Evolutionary conservation across 768 basidiomycete genomes (phyloP), one percentile per base, ranked within the genome.

Genomic region (Termitomyces sp.): DNA sequence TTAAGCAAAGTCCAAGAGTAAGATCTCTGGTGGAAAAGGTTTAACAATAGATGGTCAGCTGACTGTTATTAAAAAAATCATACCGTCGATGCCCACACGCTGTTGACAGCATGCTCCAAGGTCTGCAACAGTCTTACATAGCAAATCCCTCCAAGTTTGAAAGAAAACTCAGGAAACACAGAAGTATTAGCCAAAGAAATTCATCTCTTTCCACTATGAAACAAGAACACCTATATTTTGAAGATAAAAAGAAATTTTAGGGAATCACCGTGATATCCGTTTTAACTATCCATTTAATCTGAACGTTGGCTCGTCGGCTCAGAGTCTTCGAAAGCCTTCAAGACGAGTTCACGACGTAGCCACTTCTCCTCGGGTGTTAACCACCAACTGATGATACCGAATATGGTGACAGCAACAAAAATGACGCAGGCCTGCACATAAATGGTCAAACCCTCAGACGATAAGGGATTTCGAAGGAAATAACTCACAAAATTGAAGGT

Each of bases 401-500:
- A 88, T 61, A 95, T 75, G 3, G 91, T 90, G 60, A 93, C 85
- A 18, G 80, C 75, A 10, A 83, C 90, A 64, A 94, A 88, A 61
- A 95, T 94, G 47, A 91, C 89, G 52, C 78, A 75, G 7, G 90
- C 86, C 89, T 91, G 51, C 32, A 7, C 14, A 40, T 33, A 5
- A 14, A 23, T 43, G 20, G 12, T 57, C 48, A 57, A n/a, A 6
- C 36, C 41, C 36, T 33, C 10, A 9, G 3, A 32, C 16, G 30
- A 38, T 28, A 9, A 26, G 30, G 7, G 2, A 57, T 20, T 28
- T 8, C 20, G 12, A 50, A 4, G n/a, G 26, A 7, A 18, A 36
- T 5, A 2, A 80, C 88, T 72, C 61, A 92, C 91, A 67, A 92
- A 95, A 72, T 96, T 96, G 78, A 95, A 93, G 1, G 80, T 87